These are phyloP conservation scores for Garcia nutans DNA, from an alignment of 345 rosid species.

Conservation along the genomic window DNA sequence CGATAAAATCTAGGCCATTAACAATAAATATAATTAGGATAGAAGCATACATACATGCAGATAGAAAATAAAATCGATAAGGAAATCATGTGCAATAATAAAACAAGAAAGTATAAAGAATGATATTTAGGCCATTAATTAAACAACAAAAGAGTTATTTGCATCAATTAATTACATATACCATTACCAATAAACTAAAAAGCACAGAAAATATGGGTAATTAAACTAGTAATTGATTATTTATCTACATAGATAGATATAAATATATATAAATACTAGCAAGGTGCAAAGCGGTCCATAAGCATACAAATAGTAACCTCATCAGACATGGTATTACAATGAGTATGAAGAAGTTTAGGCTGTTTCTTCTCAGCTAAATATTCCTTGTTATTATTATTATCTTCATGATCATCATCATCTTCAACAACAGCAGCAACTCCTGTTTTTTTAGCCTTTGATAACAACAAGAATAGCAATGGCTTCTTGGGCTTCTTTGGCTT, in stretches of 20 bases:
- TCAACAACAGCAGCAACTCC: background rate
- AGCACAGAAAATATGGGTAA: background rate
- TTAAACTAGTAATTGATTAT: too few relatives aligned
- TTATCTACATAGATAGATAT: too few relatives aligned
- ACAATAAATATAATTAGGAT: too few relatives aligned
- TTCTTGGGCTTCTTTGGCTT: conserved; percentile 32
- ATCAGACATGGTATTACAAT: conserved; percentile 38
- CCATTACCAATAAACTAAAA: too few relatives aligned
- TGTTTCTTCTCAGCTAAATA: conserved; percentile 18
- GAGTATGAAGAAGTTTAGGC: conserved; percentile 22
- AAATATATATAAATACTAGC: conserved; percentile 26
- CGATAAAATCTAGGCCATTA: too few relatives aligned
- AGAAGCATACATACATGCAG: too few relatives aligned
- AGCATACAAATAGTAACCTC: conserved; percentile 67
- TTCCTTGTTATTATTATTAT: conserved; percentile 17
- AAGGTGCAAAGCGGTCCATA: conserved; percentile 84
- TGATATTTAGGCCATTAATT: too few relatives aligned
- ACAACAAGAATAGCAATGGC: conserved; percentile 15
- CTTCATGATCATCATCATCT: background rate
- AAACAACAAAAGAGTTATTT: too few relatives aligned
- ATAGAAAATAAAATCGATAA: too few relatives aligned
- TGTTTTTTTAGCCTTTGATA: conserved; percentile 22
- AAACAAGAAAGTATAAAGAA: too few relatives aligned
- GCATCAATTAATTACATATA: too few relatives aligned
- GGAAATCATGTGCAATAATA: too few relatives aligned